These are phyloP conservation scores for Cryphonectria nitschkei DNA, from an alignment of 2,329 filamentous ascomycete genomes.

Conservation along the genomic window DNA sequence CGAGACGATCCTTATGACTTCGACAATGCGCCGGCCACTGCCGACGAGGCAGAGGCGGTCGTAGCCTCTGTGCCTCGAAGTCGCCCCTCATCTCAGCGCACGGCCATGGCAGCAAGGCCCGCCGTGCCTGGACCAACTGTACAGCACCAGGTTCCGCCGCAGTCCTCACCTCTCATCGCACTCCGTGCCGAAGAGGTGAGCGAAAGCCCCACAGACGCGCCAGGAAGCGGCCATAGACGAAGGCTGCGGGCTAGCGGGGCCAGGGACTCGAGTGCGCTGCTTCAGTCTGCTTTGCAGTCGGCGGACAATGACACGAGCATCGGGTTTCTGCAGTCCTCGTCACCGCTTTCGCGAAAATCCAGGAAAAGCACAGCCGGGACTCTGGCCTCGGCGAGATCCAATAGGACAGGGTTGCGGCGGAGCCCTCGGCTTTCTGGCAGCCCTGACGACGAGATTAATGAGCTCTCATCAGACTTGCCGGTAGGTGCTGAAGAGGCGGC, in stretches of 20 bases:
- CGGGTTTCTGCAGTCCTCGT: conserved; percentile 42
- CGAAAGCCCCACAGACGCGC: conserved; percentile 59
- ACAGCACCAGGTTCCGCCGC: conserved; percentile 3
- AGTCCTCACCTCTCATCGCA: conserved; percentile 17
- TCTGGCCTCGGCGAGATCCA: conserved; percentile 38
- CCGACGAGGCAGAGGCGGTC: conserved; percentile 25
- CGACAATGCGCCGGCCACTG: conserved; percentile 38
- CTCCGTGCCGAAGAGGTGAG: conserved; percentile 47
- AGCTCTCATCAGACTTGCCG: conserved; percentile 35
- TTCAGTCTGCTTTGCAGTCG: conserved; percentile 42
- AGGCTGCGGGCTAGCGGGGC: conserved; percentile 42
- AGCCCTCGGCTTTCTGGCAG: conserved; percentile 20
- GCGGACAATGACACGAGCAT: conserved; percentile 37
- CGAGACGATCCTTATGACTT: conserved; percentile 37
- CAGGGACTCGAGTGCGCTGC: conserved; percentile 45
- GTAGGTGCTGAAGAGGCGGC: not conserved
- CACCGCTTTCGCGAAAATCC: conserved; percentile 49
- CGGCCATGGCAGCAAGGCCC: conserved; percentile 4
- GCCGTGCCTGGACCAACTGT: not conserved
- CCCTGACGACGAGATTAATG: conserved; percentile 34
- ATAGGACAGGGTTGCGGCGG: conserved; percentile 32
- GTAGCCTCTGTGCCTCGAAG: conserved; percentile 22
- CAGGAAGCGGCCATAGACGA: conserved; percentile 57
- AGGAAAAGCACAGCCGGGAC: conserved; percentile 40
- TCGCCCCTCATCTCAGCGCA: conserved; percentile 31